Evolutionary conservation across 2,329 filamentous ascomycete species (phyloP), one percentile per base, ranked within the genome.

Genomic region (Ophiostoma quercus): DNA sequence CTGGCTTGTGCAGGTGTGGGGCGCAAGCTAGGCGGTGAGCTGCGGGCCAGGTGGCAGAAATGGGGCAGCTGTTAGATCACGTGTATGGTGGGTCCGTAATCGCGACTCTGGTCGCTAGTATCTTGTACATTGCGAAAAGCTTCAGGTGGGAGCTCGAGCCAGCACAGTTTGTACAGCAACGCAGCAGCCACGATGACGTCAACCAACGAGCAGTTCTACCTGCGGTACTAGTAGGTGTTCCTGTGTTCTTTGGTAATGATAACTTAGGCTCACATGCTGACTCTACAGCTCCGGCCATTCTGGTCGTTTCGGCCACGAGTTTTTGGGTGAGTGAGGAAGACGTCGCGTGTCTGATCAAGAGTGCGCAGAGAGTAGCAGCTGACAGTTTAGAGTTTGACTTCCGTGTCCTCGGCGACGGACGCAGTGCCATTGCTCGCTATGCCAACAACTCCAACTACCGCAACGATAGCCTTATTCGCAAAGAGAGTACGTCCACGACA

Each of bases 361-460:
- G 22, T 39, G 62, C 39, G 12, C n/a, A 16, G 14, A 25, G 19
- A 3, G 25, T 37, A 43, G 39, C 25, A 32, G 22, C 39, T 47
- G 22, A 66, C n/a, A 22, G 19, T 41, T 5, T 19, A 98, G 94
- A 99, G 80, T 99, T 99, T 79, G 95, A 99, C 79, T 95, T 99
- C 77, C 88, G 94, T 70, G 92, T 93, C 32, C 87, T 98, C 65
- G 92, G 92, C 69, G 95, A 99, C 79, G 95, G 95, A 68, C 88
- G 92, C 72, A 97, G 94, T 78, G 95, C 95, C 8, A 92, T 95
- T 68, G 93, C 94, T 41, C 90, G 95, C 80, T 99, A 99, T 82
- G 95, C 95, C 74, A 99, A 99, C 85, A 99, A 99, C 81, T 98
- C 94, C 71, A 99, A 99, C 82, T 99, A 99, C 82, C 90, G 95